Base-by-base conservation (phyloP, 768 basidiomycete species). In the Zangia roseola region DNA sequence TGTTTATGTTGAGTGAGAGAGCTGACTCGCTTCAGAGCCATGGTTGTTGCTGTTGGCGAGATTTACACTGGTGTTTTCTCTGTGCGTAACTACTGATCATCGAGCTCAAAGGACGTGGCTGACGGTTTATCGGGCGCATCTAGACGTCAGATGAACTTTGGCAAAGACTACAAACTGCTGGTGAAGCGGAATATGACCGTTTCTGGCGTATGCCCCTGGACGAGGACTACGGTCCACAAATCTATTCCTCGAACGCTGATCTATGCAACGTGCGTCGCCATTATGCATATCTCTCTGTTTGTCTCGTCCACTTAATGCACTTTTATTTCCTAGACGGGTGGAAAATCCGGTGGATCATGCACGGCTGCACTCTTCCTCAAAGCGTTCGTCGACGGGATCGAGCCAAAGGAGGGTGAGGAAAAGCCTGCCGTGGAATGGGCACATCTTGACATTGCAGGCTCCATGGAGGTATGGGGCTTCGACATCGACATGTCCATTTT, bases 181-280 rank as follows among this genome's bases (percentile, higher is more conserved):
- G 88, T 10, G 80, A 84, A 69, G 67, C 69, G 13, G 88, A 91
- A 59, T 79, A 86, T 60, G 90, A 92, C 68, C 82, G 83, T 45
- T 84, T 94, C 76, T 94, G 91, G 91, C 81, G 91, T 23, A 82
- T 94, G 84, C 91, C 91, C 10, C 79, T 94, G 45, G 85, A 90
- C 57, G 88, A 91, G 37, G 88, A 84, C 48, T 94, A 77, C 55
- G 82, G 80, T 1, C 79, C 82, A 10, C 89, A 90, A 63, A 93
- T 94, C 58, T 68, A 83, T 63, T 75, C 75, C 7, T 84, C 82
- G 23, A 91, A 90, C 58, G 90, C 89, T 21, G 91, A 93, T 64
- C 73, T 93, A 28, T 84, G 86, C 68, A 93, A 92, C 57, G 50
- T 53, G 25, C 17, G 51, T 53, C 12, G 5, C n/a, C 4, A 20